Conservation (phyloP, 2,329 filamentous ascomycete species). For the Pseudogymnoascus sp. region DNA sequence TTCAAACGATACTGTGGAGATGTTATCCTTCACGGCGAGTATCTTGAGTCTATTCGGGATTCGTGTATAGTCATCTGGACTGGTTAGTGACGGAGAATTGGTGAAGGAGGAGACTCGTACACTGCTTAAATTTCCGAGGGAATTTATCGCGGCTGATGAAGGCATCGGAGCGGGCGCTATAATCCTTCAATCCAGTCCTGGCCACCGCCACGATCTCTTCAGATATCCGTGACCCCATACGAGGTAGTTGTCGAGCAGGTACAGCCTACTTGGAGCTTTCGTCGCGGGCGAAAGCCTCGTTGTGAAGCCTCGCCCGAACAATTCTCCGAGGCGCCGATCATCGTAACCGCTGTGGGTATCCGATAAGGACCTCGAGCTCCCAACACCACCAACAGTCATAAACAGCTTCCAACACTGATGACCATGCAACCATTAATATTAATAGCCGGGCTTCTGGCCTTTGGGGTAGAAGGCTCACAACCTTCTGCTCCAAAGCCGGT, state of each 20-base stretch:
- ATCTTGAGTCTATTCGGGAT: background rate
- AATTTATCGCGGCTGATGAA: background rate
- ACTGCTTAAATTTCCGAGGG: background rate
- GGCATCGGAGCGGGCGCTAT: background rate
- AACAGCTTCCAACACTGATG: background rate
- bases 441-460: background rate
- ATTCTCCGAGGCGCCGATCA: background rate
- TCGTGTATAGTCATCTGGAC: background rate
- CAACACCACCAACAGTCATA: background rate
- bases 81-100: background rate
- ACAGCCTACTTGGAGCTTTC: background rate
- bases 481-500: slow-evolving; percentile 72
- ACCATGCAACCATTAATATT: slow-evolving; percentile 1
- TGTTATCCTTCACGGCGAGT: slow-evolving; percentile 64
- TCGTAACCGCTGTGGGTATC: background rate
- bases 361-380: background rate
- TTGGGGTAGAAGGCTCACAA: slow-evolving; percentile 41
- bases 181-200: background rate
- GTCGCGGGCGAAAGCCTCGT: background rate
- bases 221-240: background rate
- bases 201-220: background rate
- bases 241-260: background rate
- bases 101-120: background rate
- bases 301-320: background rate
- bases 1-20: slow-evolving; percentile 51